Evolutionary conservation across 371 early-diverging fungal genomes (phyloP).

Genomic region (Rhizomucor miehei): DNA sequence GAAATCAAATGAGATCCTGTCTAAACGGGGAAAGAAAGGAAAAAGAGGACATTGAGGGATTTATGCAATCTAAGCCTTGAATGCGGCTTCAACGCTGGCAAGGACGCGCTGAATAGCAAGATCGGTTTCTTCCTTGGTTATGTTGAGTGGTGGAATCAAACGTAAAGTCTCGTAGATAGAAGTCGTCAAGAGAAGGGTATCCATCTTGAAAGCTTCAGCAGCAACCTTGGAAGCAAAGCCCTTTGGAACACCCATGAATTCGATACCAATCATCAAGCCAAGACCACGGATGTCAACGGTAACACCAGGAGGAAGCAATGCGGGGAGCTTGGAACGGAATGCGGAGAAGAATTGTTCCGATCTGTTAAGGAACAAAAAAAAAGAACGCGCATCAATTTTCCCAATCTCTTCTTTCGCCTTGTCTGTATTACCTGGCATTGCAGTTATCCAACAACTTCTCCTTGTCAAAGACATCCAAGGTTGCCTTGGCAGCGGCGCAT

Average conservation of each 20-base stretch:
- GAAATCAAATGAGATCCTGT: background rate
- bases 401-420: background rate
- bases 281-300: slow-evolving; percentile 52
- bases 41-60: background rate
- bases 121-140: slow-evolving; percentile 50
- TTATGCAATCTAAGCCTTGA: slow-evolving; percentile 11
- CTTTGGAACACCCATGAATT: slow-evolving; percentile 43
- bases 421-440: slow-evolving; percentile 18
- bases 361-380: slow-evolving; percentile 12
- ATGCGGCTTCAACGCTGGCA: slow-evolving; percentile 37
- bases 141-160: slow-evolving; percentile 56
- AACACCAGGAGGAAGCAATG: slow-evolving; percentile 37
- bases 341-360: slow-evolving; percentile 49
- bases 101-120: slow-evolving; percentile 41
- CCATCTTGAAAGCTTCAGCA: slow-evolving; percentile 37
- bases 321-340: slow-evolving; percentile 35
- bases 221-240: slow-evolving; percentile 40
- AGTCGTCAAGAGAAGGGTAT: slow-evolving; percentile 53
- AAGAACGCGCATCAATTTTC: background rate
- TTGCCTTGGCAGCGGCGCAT: slow-evolving; percentile 48
- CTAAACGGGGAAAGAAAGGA: background rate
- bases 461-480: slow-evolving; percentile 40
- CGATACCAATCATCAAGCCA: slow-evolving; percentile 63
- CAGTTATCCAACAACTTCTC: slow-evolving; percentile 43
- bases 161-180: slow-evolving; percentile 57